These are phyloP conservation scores for Trichophyton benhamiae DNA, from an alignment of 2,329 filamentous ascomycete species.

Conservation along the genomic window DNA sequence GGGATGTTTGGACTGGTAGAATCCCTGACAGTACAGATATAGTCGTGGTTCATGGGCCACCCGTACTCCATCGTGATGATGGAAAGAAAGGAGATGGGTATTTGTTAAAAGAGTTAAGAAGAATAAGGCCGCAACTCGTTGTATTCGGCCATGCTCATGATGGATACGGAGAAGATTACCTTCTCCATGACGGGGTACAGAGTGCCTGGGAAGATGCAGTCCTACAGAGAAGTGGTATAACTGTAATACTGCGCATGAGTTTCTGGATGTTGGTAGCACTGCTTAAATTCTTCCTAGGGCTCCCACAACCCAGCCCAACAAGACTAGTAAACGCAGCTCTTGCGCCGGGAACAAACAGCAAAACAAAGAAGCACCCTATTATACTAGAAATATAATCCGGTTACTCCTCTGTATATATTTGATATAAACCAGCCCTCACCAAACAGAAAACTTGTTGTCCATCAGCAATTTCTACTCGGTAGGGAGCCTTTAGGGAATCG, in stretches of 20 bases:
- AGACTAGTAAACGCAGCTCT: not conserved
- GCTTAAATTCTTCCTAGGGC: not conserved
- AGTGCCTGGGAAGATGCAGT: not conserved
- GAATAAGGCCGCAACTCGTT: conserved; percentile 16
- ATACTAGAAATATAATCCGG: not conserved
- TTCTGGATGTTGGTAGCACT: not conserved
- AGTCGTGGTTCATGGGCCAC: conserved; percentile 17
- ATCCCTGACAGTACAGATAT: conserved; percentile 16
- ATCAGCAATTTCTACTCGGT: no score
- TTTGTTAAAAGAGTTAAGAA: conserved; percentile 14
- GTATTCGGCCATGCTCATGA: conserved; percentile 20
- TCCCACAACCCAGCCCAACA: not conserved
- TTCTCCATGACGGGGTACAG: not conserved
- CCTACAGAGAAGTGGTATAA: not conserved
- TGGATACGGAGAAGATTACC: conserved; percentile 10
- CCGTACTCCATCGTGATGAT: conserved; percentile 16
- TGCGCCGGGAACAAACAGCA: not conserved
- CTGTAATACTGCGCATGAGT: not conserved
- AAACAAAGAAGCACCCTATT: not conserved
- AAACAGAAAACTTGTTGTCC: no score
- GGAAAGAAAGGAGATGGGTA: conserved; percentile 13
- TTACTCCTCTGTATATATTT: no score
- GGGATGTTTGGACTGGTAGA: conserved; percentile 15
- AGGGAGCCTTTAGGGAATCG: no score
- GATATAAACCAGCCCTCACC: no score